Percentiles rank a stretch among this genome's conserved stretches.
These are phyloP conservation scores for Cladosporium halotolerans DNA, from an alignment of 2,329 filamentous ascomycete genomes.

Conservation along the genomic window DNA sequence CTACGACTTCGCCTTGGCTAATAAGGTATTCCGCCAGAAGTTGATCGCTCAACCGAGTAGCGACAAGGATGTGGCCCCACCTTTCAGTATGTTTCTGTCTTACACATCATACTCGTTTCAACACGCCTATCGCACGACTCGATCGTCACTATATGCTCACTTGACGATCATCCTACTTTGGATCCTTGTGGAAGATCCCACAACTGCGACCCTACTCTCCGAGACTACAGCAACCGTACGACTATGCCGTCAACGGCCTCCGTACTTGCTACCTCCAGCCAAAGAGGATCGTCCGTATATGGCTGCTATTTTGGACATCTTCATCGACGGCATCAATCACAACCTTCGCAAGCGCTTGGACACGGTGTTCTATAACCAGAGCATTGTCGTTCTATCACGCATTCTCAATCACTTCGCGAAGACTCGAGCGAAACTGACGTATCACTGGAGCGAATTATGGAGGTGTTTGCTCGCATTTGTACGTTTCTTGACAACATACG, in stretches of 20 bases:
- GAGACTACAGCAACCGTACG: slow-evolving; percentile 69
- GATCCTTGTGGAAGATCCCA: slow-evolving; percentile 77
- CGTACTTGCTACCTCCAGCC: slow-evolving; percentile 66
- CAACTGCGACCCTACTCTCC: slow-evolving; percentile 76
- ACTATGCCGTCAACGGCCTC: slow-evolving; percentile 81
- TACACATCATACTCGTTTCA: slow-evolving; percentile 88
- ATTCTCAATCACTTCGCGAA: slow-evolving; percentile 78
- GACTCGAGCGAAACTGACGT: slow-evolving; percentile 70
- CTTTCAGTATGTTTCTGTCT: slow-evolving; percentile 75
- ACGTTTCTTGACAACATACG: slow-evolving; percentile 84
- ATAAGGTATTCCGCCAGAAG: slow-evolving; percentile 89
- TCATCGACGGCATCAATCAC: slow-evolving; percentile 88
- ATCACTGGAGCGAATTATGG: slow-evolving; percentile 97
- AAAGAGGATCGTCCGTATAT: slow-evolving; percentile 67
- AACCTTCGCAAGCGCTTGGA: slow-evolving; percentile 84
- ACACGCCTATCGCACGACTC: slow-evolving; percentile 77
- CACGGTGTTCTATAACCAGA: slow-evolving; percentile 63
- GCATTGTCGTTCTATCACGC: slow-evolving; percentile 73
- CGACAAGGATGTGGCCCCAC: slow-evolving; percentile 34
- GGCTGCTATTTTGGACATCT: slow-evolving; percentile 72
- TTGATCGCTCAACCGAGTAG: slow-evolving; percentile 51
- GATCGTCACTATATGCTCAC: slow-evolving; percentile 76
- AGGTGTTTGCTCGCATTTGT: slow-evolving; percentile 79
- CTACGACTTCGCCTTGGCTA: slow-evolving; percentile 90
- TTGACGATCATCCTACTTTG: slow-evolving; percentile 80